Conservation (phyloP, 257 asterid genomes). For the Scutellaria baicalensis region DNA sequence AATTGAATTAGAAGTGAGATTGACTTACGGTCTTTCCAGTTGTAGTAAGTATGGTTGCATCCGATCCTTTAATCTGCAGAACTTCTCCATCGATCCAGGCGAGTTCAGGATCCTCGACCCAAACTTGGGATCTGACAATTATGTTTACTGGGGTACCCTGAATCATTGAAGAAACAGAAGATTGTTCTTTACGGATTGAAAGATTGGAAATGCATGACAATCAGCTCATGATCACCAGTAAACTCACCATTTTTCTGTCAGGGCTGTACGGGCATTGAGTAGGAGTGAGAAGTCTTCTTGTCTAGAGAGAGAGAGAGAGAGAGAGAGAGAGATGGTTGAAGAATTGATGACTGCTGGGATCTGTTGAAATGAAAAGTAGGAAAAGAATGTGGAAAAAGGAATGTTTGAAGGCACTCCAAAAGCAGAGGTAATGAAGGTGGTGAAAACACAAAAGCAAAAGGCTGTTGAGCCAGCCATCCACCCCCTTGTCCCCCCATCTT, state of each 20-base stretch:
- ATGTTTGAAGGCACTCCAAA: constrained; percentile 56
- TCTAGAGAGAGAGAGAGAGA: constrained; percentile 3
- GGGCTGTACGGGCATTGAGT: constrained; percentile 56
- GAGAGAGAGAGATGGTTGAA: constrained; percentile 10
- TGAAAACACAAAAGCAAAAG: constrained; percentile 67
- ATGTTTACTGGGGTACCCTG: constrained; percentile 96
- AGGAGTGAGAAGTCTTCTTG: constrained; percentile 17
- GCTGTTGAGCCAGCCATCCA: constrained; percentile 33
- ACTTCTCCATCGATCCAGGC: constrained; percentile 94
- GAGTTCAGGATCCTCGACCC: constrained; percentile 79
- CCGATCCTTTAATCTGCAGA: constrained; percentile 50
- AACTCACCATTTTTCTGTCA: constrained; percentile 51
- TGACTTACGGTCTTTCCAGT: constrained; percentile 65
- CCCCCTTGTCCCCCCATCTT: constrained; percentile 27
- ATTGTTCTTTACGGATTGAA: constrained; percentile 4
- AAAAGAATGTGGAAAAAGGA: constrained; percentile 35
- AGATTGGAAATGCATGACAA: constrained; percentile 2
- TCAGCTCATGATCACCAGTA: constrained; percentile 15
- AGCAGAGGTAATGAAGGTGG: constrained; percentile 61
- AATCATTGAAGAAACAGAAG: constrained; percentile 25
- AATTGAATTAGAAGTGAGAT: neutral
- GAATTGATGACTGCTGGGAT: constrained; percentile 33
- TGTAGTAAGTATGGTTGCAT: constrained; percentile 60
- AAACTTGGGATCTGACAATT: constrained; percentile 84
- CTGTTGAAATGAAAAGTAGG: constrained; percentile 33